A percentile compares a stretch with the other conserved stretches of the same genome.
These are phyloP conservation scores for Cercospora sp. DNA, from an alignment of 2,329 filamentous ascomycete genomes.

Conservation along the genomic window DNA sequence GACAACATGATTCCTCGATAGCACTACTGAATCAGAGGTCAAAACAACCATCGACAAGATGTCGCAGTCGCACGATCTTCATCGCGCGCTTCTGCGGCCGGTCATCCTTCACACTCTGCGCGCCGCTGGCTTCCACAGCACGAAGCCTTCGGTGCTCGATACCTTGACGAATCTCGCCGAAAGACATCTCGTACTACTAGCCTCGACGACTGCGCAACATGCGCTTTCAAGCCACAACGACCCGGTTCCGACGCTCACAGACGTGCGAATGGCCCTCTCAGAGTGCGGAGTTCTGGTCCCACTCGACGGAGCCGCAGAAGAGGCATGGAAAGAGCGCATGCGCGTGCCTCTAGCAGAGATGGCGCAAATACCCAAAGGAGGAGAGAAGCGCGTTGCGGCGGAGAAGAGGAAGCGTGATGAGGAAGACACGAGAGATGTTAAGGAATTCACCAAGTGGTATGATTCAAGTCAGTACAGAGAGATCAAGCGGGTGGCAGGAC, in stretches of 20 bases:
- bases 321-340: slow-evolving; percentile 60
- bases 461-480: slow-evolving; percentile 71
- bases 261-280: slow-evolving; percentile 82
- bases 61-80: slow-evolving; percentile 46
- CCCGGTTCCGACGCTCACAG: slow-evolving; percentile 65
- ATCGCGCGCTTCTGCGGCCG: slow-evolving; percentile 80
- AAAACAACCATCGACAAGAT: slow-evolving; percentile 15
- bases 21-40: neutral
- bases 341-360: slow-evolving; percentile 48
- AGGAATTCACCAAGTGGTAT: slow-evolving; percentile 78
- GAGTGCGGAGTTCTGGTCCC: slow-evolving; percentile 75
- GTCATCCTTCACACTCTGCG: slow-evolving; percentile 88
- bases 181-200: slow-evolving; percentile 75
- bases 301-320: slow-evolving; percentile 65
- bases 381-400: slow-evolving; percentile 34
- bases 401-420: slow-evolving; percentile 52
- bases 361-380: slow-evolving; percentile 40
- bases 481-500: slow-evolving; percentile 77
- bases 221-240: slow-evolving; percentile 69
- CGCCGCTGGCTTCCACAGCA: slow-evolving; percentile 83
- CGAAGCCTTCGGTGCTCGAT: slow-evolving; percentile 79
- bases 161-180: slow-evolving; percentile 83
- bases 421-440: slow-evolving; percentile 77
- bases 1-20: slow-evolving; percentile 10
- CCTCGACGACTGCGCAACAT: slow-evolving; percentile 69